Evolutionary conservation across 140 eudicot genomes (phyloP), one percentile per base, ranked within the genome.

Genomic region (Oenanthe javanica): DNA sequence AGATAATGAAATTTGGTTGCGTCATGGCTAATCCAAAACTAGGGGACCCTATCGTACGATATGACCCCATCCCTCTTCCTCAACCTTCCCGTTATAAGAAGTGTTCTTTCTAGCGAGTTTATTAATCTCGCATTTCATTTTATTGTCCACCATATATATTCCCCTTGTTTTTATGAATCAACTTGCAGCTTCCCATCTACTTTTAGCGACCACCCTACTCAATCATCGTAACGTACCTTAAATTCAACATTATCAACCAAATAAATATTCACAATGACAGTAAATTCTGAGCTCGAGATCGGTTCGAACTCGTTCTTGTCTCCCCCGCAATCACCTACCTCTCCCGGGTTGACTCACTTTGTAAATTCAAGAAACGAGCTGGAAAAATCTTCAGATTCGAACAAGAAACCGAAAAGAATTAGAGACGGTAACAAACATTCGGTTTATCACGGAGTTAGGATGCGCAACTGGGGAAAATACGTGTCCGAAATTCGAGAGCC

Each of bases 401-500:
- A 2, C 5, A 61, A 79, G 80, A 83, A 82, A 21, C 43, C 75
- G 23, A 91, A 91, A 81, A 83, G 94, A 47, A 81, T 45, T 14
- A 82, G 94, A 19, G 88, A 85, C 16, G 75, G 79, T 4, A 82
- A 52, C 79, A 86, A 84, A 59, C 96, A 93, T 80, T 95, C 97
- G 31, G 89, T 88, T 0, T 93, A 91, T 82, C 89, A 85, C 1
- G 98, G 98, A n/a, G 98, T 93, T n/a, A 83, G 98, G 79, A 93
- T 91, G 98, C 61, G 98, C 18, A 87, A 77, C n/a, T 93, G 98
- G 98, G 98, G 98, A 5, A 93, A 93, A 89, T 93, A 95, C 90
- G 98, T 93, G 38, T 93, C 98, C 0, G 98, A 93, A 86, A 93
- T 93, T 76, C 95, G 98, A 0, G 92, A 93, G 79, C 97, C 98